These are phyloP conservation scores for Colletotrichum godetiae DNA, from an alignment of 2,329 filamentous ascomycete species.

Conservation along the genomic window DNA sequence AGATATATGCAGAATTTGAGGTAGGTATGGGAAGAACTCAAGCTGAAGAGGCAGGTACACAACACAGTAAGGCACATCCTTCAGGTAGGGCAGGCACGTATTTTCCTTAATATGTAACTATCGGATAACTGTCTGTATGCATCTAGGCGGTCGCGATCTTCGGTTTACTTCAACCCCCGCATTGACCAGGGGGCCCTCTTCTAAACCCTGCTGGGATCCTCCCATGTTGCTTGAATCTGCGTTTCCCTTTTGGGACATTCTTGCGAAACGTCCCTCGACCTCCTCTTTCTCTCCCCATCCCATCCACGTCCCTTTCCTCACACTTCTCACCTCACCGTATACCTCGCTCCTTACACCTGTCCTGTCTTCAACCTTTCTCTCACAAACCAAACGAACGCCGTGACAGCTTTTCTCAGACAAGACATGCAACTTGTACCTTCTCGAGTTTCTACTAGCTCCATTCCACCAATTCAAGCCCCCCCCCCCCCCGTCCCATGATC, in stretches of 20 bases:
- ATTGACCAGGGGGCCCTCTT: constrained; percentile 23
- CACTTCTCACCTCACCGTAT: constrained; percentile 3
- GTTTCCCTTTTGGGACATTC: constrained; percentile 39
- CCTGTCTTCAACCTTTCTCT: constrained; percentile 1
- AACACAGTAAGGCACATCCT: too few species aligned
- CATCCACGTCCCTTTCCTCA: constrained; percentile 12
- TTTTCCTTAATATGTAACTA: neutral
- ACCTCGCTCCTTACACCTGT: constrained; percentile 8
- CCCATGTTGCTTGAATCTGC: constrained; percentile 20
- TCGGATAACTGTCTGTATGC: neutral
- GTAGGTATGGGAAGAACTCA: neutral
- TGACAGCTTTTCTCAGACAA: neutral
- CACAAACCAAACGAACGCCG: neutral
- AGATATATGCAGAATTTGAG: neutral
- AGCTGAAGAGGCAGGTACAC: neutral
- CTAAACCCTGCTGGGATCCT: constrained; percentile 26
- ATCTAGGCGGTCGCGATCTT: constrained; percentile 28
- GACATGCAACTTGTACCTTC: neutral
- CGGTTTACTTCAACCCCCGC: constrained; percentile 31
- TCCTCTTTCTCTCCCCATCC: constrained; percentile 19
- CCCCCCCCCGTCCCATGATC: neutral
- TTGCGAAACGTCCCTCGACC: constrained; percentile 38
- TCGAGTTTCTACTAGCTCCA: neutral
- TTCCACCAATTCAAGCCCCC: neutral
- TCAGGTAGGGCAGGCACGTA: neutral